Evolutionary conservation across 768 basidiomycete genomes (phyloP).

Genomic region (Leccinum subgranulosum): DNA sequence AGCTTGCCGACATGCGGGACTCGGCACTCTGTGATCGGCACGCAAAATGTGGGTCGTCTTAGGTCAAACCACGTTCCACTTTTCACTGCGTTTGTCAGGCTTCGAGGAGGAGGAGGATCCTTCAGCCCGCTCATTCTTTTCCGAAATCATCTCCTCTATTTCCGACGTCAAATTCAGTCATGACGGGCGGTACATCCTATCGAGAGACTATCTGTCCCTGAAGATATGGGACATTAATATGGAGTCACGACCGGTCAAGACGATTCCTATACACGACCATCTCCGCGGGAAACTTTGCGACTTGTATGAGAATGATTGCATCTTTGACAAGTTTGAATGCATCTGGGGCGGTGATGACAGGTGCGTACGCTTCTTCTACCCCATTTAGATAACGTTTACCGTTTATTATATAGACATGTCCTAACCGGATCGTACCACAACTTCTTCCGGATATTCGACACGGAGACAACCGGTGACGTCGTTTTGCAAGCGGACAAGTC

Average conservation of each 20-base stretch:
- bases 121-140: constrained; percentile 96
- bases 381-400: constrained; percentile 7
- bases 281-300: constrained; percentile 96
- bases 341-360: constrained; percentile 95
- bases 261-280: constrained; percentile 98
- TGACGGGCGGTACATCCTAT: constrained; percentile 95
- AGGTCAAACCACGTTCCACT: not conserved
- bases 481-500: constrained; percentile 98
- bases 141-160: constrained; percentile 98
- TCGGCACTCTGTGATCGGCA: constrained; percentile 95
- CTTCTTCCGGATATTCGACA: constrained; percentile 99
- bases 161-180: constrained; percentile 99
- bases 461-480: constrained; percentile 81
- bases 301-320: constrained; percentile 99
- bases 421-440: constrained; percentile 99
- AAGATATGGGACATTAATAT: constrained; percentile 99
- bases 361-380: constrained; percentile 49
- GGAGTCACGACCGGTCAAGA: constrained; percentile 95
- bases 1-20: constrained; percentile 98
- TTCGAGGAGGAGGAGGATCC: constrained; percentile 99
- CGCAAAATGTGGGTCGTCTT: constrained; percentile 76
- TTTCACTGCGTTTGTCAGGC: constrained; percentile 47
- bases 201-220: constrained; percentile 94
- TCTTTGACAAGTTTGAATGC: constrained; percentile 99
- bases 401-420: constrained; percentile 63